Conservation (phyloP, 2,329 filamentous ascomycete genomes). For the Clarireedia monteithiana region DNA sequence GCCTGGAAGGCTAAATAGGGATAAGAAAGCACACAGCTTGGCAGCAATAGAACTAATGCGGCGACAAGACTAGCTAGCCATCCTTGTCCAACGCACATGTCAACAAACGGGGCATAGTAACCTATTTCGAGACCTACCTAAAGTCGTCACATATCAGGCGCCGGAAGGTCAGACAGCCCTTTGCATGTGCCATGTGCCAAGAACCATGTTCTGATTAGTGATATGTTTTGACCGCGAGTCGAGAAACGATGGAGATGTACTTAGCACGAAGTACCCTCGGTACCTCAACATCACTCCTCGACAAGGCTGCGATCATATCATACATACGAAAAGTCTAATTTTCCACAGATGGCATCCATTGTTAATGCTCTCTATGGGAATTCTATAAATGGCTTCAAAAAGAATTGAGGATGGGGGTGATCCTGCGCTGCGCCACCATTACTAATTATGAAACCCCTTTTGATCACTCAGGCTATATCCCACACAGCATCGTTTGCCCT, state of each 20-base stretch:
- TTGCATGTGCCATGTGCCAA: not conserved
- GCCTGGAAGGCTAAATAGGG: too few species aligned
- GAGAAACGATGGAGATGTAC: not conserved
- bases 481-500: not conserved
- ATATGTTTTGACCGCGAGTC: not conserved
- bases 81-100: too few species aligned
- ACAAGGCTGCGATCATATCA: not conserved
- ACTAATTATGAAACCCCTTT: not conserved
- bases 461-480: not conserved
- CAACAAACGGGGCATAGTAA: too few species aligned
- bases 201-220: not conserved
- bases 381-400: not conserved
- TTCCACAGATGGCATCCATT: not conserved
- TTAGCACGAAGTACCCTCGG: not conserved
- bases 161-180: too few species aligned
- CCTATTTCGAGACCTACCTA: not conserved
- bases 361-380: not conserved
- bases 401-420: not conserved
- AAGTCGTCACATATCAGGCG: not conserved
- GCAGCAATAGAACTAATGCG: too few species aligned
- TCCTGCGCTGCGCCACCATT: slow-evolving; percentile 2
- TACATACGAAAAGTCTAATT: not conserved
- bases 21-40: too few species aligned
- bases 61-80: too few species aligned
- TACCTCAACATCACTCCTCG: not conserved